Percentiles rank a stretch among this genome's conserved stretches.
phyloP scores from a whole-genome alignment of 148 eudicot genomes.

The Silene uniflora region DNA sequence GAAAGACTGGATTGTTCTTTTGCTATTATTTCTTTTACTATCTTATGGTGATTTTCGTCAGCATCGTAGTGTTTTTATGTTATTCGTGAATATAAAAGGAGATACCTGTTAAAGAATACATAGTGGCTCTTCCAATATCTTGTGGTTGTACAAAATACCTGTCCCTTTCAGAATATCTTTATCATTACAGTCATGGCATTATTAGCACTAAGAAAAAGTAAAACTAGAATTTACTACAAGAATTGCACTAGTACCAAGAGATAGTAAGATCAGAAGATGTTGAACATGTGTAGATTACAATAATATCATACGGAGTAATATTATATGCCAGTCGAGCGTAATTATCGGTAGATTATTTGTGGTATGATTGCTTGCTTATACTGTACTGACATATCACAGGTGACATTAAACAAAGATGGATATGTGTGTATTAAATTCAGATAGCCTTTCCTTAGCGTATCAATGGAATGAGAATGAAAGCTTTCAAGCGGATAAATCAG shows the following conservation, averaged over 20 bases:
- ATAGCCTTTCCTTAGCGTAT: slow-evolving; percentile 24
- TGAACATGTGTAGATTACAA: slow-evolving; percentile 12
- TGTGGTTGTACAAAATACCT: not conserved
- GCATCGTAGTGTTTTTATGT: not conserved
- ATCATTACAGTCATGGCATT: slow-evolving; percentile 8
- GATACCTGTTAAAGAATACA: not conserved
- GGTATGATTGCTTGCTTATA: slow-evolving; percentile 23
- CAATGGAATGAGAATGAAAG: slow-evolving; percentile 20
- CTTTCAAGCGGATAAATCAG: slow-evolving; percentile 9
- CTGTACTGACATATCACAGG: slow-evolving; percentile 10
- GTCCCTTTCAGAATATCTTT: slow-evolving; percentile 18
- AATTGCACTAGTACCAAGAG: slow-evolving; percentile 16
- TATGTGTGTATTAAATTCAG: slow-evolving; percentile 6
- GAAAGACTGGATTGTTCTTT: no score
- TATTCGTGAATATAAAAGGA: not conserved
- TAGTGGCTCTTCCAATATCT: not conserved
- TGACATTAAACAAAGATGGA: slow-evolving; percentile 17
- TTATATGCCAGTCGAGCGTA: slow-evolving; percentile 10
- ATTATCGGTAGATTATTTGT: slow-evolving; percentile 15
- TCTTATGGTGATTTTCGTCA: not conserved
- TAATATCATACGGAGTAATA: slow-evolving; percentile 20
- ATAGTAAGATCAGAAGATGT: slow-evolving; percentile 13
- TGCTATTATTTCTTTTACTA: not conserved
- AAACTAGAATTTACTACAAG: slow-evolving; percentile 3
- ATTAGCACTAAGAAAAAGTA: slow-evolving; percentile 20